Base-by-base conservation (phyloP, 2,329 filamentous ascomycete species). In the Alternaria arborescens region DNA sequence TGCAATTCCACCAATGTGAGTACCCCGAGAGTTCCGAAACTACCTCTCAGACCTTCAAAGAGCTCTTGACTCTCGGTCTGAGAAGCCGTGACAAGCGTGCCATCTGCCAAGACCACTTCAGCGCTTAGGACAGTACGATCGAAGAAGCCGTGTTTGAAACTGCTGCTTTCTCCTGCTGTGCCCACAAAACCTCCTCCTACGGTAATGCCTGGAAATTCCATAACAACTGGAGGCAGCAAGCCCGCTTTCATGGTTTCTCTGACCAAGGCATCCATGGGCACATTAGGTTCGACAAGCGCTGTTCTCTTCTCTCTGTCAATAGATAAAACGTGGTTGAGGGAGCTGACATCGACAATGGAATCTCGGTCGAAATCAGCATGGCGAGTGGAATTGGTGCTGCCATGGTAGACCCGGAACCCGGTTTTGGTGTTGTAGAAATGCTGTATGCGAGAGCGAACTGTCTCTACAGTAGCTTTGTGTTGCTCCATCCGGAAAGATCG, bases 331-430 rank as follows among this genome's bases (percentile, higher is more conserved):
- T 85, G 83, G 65, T 84, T 85, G 26, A 94, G 84, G 5, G 72
- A 69, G 76, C 87, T 89, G 22, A 89, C 91, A 74, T 92, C 89
- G 58, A 94, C 82, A 10, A 87, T 68, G 16, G 62, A 54, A 28
- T 71, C 81, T 8, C 55, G 71, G 38, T 75, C 67, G 58, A 78
- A 75, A n/a, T 68, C 65, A 2, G 76, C 74, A 59, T 84, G 83
- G 0, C 91, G 87, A 14, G 91, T 93, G 77, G 87, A 91, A 80
- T 92, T 92, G 24, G 91, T 93, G 2, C 89, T 88, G 67, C 91
- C 91, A 78, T 93, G 91, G 71, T 89, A 91, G 70, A 93, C 65
- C 10, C 74, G 71, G 52, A 77, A 77, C 2, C 73, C 65, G 2
- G 65, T 71, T 47, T 71, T 72, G 20, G 58, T 60, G 22, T 58